A percentile compares a stretch with the other conserved stretches of the same genome.
Conservation (phyloP, 345 rosid species). For the Ceriops decandra region DNA sequence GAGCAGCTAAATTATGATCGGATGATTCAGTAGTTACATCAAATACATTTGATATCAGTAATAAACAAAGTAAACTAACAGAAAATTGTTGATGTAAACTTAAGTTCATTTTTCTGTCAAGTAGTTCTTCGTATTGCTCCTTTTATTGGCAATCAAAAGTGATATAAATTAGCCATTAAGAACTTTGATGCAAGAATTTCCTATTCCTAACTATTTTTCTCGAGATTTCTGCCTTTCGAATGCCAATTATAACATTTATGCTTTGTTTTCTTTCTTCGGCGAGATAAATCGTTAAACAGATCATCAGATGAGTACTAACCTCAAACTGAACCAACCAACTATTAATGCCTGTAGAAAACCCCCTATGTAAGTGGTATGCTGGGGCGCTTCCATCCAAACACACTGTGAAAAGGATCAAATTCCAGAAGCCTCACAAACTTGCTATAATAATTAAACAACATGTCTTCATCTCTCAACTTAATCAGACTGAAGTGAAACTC, state of each 20-base stretch:
- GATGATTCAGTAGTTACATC: background rate
- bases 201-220: background rate
- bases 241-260: background rate
- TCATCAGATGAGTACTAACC: slow-evolving; percentile 36
- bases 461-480: background rate
- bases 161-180: background rate
- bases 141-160: background rate
- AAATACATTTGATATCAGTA: background rate
- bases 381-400: slow-evolving; percentile 98
- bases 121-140: background rate
- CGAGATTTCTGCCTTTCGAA: background rate
- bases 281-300: slow-evolving; percentile 6
- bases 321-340: slow-evolving; percentile 83
- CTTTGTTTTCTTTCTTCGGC: background rate
- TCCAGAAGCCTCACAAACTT: background rate
- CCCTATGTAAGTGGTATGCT: slow-evolving; percentile 76
- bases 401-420: slow-evolving; percentile 39
- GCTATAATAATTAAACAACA: background rate
- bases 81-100: too few relatives aligned
- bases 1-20: background rate
- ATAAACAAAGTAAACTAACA: background rate
- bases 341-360: slow-evolving; percentile 71
- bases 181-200: background rate
- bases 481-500: background rate
- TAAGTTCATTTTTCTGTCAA: too few relatives aligned